Percentiles rank a stretch among this genome's conserved stretches.
Conservation (phyloP, 331 rosid species). For the Phaseolus coccineus region DNA sequence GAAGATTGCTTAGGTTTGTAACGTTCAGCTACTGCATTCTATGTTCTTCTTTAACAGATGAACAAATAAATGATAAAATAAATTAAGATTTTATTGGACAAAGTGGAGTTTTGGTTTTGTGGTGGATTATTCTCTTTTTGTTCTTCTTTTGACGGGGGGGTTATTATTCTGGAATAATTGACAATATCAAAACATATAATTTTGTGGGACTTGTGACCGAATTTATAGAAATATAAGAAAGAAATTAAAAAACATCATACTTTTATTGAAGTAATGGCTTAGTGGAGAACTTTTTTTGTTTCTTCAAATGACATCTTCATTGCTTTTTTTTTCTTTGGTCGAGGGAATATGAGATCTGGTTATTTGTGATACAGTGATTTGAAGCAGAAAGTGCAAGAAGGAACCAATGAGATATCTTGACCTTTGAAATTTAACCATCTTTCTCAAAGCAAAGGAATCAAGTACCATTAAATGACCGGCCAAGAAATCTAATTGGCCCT, state of each 20-base stretch:
- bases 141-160: too few species aligned
- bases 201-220: neutral
- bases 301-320: neutral
- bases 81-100: neutral
- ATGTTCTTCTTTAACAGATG: neutral
- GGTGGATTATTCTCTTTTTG: neutral
- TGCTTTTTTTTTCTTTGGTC: neutral
- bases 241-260: neutral
- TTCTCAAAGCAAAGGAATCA: too few species aligned
- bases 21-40: neutral
- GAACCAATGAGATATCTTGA: neutral
- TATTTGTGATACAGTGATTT: neutral
- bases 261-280: neutral
- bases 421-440: neutral
- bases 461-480: too few species aligned
- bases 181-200: constrained; percentile 11
- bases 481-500: too few species aligned
- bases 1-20: constrained; percentile 8
- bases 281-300: neutral
- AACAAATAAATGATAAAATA: neutral
- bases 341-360: neutral
- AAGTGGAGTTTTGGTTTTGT: neutral
- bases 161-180: neutral
- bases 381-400: neutral
- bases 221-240: constrained; percentile 6